phyloP scores from a whole-genome alignment of 345 rosid species.

The Sisymbrium altissimum region DNA sequence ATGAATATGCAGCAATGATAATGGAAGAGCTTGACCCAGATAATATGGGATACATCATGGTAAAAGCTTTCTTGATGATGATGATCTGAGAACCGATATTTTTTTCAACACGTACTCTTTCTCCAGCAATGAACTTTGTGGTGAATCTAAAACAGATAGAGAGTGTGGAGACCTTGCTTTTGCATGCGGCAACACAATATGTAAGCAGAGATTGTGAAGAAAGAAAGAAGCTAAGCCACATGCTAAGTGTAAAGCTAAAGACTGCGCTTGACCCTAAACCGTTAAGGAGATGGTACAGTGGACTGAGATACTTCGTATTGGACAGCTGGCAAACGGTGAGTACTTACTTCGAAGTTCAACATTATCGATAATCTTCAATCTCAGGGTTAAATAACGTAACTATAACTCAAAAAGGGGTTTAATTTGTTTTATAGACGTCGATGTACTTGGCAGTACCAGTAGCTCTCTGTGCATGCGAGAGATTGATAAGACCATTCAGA shows the following conservation, averaged over 20 bases:
- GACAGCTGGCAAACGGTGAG: constrained; percentile 52
- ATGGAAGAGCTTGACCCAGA: constrained; percentile 79
- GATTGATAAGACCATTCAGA: constrained; percentile 54
- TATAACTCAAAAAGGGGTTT: neutral
- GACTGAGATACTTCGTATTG: neutral
- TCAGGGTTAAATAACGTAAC: neutral
- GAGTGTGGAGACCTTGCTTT: constrained; percentile 48
- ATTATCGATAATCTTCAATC: neutral
- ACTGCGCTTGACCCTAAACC: constrained; percentile 54
- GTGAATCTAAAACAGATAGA: constrained; percentile 42
- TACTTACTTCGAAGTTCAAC: neutral
- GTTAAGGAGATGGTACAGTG: constrained; percentile 49
- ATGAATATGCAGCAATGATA: constrained; percentile 74
- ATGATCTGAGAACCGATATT: neutral
- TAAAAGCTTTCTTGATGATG: constrained; percentile 24
- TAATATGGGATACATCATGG: constrained; percentile 63
- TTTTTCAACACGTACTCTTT: neutral
- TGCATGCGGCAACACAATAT: constrained; percentile 38
- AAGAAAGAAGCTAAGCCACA: constrained; percentile 52
- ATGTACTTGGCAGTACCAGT: constrained; percentile 68
- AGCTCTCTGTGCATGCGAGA: constrained; percentile 46
- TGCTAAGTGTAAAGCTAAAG: constrained; percentile 61
- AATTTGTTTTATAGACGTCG: constrained; percentile 50
- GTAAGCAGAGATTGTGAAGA: constrained; percentile 41
- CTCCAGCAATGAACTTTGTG: neutral